Percentiles rank a stretch among this genome's conserved stretches.
Evolutionary conservation across 2,329 filamentous ascomycete species (phyloP).

Genomic region (Verticillium albo-atrum): DNA sequence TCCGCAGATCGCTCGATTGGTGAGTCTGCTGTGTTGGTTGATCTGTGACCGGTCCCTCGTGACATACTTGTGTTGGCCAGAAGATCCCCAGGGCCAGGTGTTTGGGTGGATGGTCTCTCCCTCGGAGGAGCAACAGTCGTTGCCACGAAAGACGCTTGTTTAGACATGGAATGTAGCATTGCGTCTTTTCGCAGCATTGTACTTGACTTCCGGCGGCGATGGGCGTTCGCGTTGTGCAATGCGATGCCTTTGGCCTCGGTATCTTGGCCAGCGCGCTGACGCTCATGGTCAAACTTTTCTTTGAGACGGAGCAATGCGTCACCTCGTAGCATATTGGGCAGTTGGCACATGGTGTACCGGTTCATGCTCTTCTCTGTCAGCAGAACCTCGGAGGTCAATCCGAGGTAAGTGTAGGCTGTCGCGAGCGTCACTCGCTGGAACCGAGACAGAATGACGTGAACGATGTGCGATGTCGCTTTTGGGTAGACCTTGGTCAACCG

Average conservation of each 20-base stretch:
- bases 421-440: slow-evolving; percentile 92
- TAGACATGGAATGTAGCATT: slow-evolving; percentile 62
- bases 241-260: slow-evolving; percentile 91
- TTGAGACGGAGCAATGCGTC: slow-evolving; percentile 79
- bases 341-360: slow-evolving; percentile 83
- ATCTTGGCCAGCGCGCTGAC: slow-evolving; percentile 74
- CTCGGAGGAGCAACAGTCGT: slow-evolving; percentile 34
- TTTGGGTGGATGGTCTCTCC: slow-evolving; percentile 37
- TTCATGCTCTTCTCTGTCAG: slow-evolving; percentile 93
- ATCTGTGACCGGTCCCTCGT: slow-evolving; percentile 45
- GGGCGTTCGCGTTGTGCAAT: slow-evolving; percentile 71
- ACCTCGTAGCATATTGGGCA: slow-evolving; percentile 86
- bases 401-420: slow-evolving; percentile 91
- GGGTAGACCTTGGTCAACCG: slow-evolving; percentile 91
- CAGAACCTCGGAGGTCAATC: slow-evolving; percentile 84
- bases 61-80: slow-evolving; percentile 72
- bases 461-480: slow-evolving; percentile 93
- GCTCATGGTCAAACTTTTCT: slow-evolving; percentile 84
- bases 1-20: slow-evolving; percentile 14
- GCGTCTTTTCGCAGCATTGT: slow-evolving; percentile 76
- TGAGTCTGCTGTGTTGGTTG: slow-evolving; percentile 13
- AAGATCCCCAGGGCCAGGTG: slow-evolving; percentile 70
- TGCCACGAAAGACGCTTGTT: slow-evolving; percentile 35
- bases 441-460: slow-evolving; percentile 92
- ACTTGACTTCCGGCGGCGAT: slow-evolving; percentile 66